These are phyloP conservation scores for Aspergillus egyptiacus DNA, from an alignment of 495 filamentous ascomycete species.

Conservation along the genomic window DNA sequence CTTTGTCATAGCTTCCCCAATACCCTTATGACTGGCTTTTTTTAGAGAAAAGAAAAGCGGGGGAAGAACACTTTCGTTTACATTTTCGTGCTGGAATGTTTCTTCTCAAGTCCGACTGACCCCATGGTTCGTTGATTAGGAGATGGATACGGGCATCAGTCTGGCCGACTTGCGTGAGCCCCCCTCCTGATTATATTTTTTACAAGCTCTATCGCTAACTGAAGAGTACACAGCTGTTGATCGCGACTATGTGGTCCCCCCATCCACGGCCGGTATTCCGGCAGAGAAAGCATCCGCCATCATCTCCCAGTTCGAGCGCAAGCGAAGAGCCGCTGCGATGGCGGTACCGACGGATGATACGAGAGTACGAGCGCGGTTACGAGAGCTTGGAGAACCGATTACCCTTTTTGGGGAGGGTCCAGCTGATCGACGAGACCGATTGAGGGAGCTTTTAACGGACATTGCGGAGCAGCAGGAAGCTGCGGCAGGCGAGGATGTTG, in stretches of 20 bases:
- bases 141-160: slow-evolving; percentile 65
- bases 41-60: too few species aligned
- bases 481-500: slow-evolving; percentile 56
- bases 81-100: background rate
- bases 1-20: background rate
- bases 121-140: slow-evolving; percentile 29
- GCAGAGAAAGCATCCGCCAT: slow-evolving; percentile 85
- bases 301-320: slow-evolving; percentile 81
- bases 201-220: background rate
- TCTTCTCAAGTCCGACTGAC: slow-evolving; percentile 20
- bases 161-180: slow-evolving; percentile 72
- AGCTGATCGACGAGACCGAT: slow-evolving; percentile 75
- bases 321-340: slow-evolving; percentile 79
- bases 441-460: slow-evolving; percentile 73
- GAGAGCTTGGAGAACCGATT: slow-evolving; percentile 83
- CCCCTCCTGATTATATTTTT: background rate
- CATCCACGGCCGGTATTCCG: slow-evolving; percentile 66
- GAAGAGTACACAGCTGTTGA: slow-evolving; percentile 61
- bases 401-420: slow-evolving; percentile 94
- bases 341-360: slow-evolving; percentile 95
- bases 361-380: slow-evolving; percentile 70
- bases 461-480: slow-evolving; percentile 61
- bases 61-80: slow-evolving; percentile 24
- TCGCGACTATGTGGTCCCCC: slow-evolving; percentile 76
- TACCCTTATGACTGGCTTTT: background rate